Evolutionary conservation across 495 filamentous ascomycete species (phyloP).

Genomic region (Parachaetomium inaequale): DNA sequence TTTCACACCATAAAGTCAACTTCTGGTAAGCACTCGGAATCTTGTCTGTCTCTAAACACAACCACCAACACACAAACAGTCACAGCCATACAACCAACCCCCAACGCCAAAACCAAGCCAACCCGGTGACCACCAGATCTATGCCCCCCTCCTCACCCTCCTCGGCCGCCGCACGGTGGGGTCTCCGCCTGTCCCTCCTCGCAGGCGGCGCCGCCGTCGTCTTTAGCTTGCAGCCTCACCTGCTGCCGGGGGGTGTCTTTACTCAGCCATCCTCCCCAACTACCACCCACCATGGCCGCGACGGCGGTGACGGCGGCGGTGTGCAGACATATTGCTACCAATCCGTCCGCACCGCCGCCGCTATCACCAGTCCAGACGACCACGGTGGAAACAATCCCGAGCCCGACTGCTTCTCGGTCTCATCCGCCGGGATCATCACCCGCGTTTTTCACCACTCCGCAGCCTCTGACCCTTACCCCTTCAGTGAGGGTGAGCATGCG

Average conservation of each 20-base stretch:
- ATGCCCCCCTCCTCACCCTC: not conserved
- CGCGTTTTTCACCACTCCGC: slow-evolving; percentile 31
- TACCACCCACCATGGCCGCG: too few relatives aligned
- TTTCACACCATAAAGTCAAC: not conserved
- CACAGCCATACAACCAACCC: not conserved
- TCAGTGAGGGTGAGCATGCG: not conserved
- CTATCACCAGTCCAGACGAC: too few relatives aligned
- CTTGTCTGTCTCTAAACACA: not conserved
- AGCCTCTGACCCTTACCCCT: too few relatives aligned
- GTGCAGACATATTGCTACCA: slow-evolving; percentile 42
- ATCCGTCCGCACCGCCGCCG: slow-evolving; percentile 37
- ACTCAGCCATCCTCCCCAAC: not conserved
- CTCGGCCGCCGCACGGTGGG: slow-evolving; percentile 12
- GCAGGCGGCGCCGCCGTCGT: slow-evolving; percentile 23
- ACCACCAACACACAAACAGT: not conserved
- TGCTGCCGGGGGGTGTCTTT: not conserved
- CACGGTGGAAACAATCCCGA: not conserved
- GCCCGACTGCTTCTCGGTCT: slow-evolving; percentile 46
- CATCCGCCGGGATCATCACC: slow-evolving; percentile 30
- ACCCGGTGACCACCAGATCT: too few relatives aligned
- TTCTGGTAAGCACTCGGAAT: not conserved
- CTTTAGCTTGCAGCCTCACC: slow-evolving; percentile 2
- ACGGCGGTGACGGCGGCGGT: not conserved
- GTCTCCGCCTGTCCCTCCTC: slow-evolving; percentile 23
- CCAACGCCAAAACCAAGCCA: too few relatives aligned